phyloP scores from a whole-genome alignment of 1,139 yeast species.

The Taphrina communis region DNA sequence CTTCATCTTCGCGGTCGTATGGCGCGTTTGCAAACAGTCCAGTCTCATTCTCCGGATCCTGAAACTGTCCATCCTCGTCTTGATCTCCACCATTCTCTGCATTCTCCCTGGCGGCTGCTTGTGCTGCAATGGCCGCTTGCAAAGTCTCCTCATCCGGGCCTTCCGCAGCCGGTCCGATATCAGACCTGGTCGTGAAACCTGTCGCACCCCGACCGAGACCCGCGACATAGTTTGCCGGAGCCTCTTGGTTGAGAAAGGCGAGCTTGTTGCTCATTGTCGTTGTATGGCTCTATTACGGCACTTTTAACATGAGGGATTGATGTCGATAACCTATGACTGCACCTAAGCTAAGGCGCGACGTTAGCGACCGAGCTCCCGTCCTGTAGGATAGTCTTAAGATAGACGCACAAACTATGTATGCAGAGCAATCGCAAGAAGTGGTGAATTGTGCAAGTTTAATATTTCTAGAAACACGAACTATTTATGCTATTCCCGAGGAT shows the following conservation, averaged over 20 bases:
- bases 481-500: not conserved
- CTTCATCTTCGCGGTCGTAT: slow-evolving; percentile 65
- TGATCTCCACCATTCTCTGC: slow-evolving; percentile 51
- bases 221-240: slow-evolving; percentile 89
- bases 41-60: slow-evolving; percentile 54
- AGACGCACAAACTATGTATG: no score
- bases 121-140: slow-evolving; percentile 51
- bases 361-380: not conserved
- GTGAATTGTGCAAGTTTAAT: not conserved
- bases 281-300: not conserved
- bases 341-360: not conserved
- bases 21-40: slow-evolving; percentile 51
- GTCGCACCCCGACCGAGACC: slow-evolving; percentile 96
- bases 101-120: slow-evolving; percentile 52
- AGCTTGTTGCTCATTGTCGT: slow-evolving; percentile 34
- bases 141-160: slow-evolving; percentile 54
- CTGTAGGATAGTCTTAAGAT: not conserved
- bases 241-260: slow-evolving; percentile 74
- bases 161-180: slow-evolving; percentile 61
- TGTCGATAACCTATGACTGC: no score
- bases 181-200: slow-evolving; percentile 87
- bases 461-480: not conserved
- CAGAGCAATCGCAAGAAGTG: not conserved
- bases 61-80: slow-evolving; percentile 50
- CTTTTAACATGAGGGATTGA: no score